Base-by-base conservation (phyloP, 441 rosid species). In the Brassica balearica region DNA sequence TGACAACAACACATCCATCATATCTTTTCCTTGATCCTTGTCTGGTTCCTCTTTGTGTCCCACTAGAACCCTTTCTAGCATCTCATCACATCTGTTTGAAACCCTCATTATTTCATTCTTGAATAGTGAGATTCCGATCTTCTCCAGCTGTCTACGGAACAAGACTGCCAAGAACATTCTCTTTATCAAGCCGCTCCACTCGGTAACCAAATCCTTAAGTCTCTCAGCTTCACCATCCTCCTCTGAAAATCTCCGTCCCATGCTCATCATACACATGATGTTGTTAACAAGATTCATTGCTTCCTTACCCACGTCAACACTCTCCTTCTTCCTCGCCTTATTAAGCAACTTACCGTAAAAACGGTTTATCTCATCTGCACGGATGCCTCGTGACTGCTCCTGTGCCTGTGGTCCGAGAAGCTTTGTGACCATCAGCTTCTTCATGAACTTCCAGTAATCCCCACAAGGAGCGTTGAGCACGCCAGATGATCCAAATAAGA, bases 41-140 rank as follows among this genome's bases (percentile, higher is more conserved):
- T 68, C 71, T n/a, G 66, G 60, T 32, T 74, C 64, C 27, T 82
- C 83, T 73, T 83, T 77, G 23, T 85, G 86, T 65, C 85, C 85
- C 53, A 19, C 73, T 29, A 87, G 65, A 61, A 86, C n/a, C 77
- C 36, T 81, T 11, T 88, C 89, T 11, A 86, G 20, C 68, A 83
- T 7, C 19, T 72, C 71, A 2, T 36, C 27, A 11, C 53, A 77
- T 11, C 22, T 77, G 58, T 23, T 6, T 2, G 80, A 77, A 62
- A 69, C 58, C 5, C 11, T 0, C 43, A 79, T 64, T 82, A 85
- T 14, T 7, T 80, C 76, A 36, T 79, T 67, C 12, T 67, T 77
- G 15, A 22, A 65, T 0, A 75, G n/a, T 77, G 82, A 63, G 23
- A 29, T 66, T 3, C 77, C 74, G 1, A 81, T 22, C 10, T 43